A percentile compares a stretch with the other conserved stretches of the same genome.
Evolutionary conservation across 2,329 filamentous ascomycete genomes (phyloP).

Genomic region (Aspergillus jensenii): DNA sequence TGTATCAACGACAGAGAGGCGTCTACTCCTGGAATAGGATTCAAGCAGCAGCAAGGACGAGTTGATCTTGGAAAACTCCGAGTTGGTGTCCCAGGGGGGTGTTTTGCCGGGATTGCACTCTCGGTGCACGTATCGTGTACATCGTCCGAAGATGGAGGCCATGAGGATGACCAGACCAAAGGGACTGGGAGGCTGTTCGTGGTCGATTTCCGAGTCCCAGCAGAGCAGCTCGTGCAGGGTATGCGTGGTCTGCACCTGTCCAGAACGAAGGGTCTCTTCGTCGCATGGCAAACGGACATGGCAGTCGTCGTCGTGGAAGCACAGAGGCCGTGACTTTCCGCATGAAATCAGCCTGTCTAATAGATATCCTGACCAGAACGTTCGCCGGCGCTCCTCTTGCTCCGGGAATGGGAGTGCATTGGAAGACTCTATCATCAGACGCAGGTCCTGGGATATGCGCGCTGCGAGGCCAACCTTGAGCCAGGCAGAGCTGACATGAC

Average conservation of each 20-base stretch:
- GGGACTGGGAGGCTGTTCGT: slow-evolving; percentile 17
- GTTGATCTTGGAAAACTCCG: slow-evolving; percentile 33
- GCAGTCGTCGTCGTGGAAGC: slow-evolving; percentile 25
- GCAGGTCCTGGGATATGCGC: slow-evolving; percentile 62
- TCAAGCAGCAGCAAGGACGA: slow-evolving; percentile 34
- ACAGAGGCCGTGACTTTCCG: slow-evolving; percentile 21
- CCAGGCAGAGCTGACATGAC: slow-evolving; percentile 36
- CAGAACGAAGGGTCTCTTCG: slow-evolving; percentile 19
- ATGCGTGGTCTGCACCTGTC: slow-evolving; percentile 19
- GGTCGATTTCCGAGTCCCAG: slow-evolving; percentile 19
- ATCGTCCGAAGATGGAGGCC: slow-evolving; percentile 34
- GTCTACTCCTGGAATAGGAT: slow-evolving; percentile 27
- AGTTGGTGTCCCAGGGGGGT: slow-evolving; percentile 39
- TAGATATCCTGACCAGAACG: slow-evolving; percentile 34
- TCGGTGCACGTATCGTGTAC: slow-evolving; percentile 30
- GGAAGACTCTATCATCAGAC: slow-evolving; percentile 27
- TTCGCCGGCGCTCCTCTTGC: slow-evolving; percentile 29
- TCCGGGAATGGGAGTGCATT: slow-evolving; percentile 17
- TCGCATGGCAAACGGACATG: slow-evolving; percentile 27
- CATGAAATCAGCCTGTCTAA: slow-evolving; percentile 32
- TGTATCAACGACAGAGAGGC: slow-evolving; percentile 17
- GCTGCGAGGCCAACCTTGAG: slow-evolving; percentile 36
- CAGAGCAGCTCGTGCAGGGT: slow-evolving; percentile 22
- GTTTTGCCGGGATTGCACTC: slow-evolving; percentile 20
- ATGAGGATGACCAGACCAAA: slow-evolving; percentile 33